Base-by-base conservation (phyloP, 306 rosid genomes). In the Lathyrus tuberosus region DNA sequence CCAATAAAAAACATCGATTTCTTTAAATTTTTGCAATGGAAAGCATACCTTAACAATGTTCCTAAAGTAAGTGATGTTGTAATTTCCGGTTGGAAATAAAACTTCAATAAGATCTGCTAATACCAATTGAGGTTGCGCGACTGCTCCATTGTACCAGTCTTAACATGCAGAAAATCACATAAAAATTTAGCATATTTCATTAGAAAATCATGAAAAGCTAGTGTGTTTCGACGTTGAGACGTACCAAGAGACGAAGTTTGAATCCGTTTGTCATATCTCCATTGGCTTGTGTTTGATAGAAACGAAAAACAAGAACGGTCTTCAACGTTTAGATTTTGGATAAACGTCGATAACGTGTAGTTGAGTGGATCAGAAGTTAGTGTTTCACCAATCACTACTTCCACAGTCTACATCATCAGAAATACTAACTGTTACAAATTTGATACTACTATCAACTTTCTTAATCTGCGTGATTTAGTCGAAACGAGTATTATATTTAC, bases 91-190 rank as follows among this genome's bases (percentile, higher is more conserved):
- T 46, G 96, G 91, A 77, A 88, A 88, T 63, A 90, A 63, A 72
- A 70, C 84, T 79, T 90, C 96, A 66, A 79, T 69, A 13, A 93
- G 82, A 86, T 93, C 97, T 69, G 91, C 98, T 80, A 93, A 62
- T n/a, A 80, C 97, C 83, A 93, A 49, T 53, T 93, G 97, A 51
- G 98, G 97, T 70, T 93, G 97, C 31, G 97, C 83, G n/a, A 90
- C 81, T 61, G 89, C 98, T 71, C 91, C 98, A 62, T 90, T 74
- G 18, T 82, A 80, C 96, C 97, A 90, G 62, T 90, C 96, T 93
- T 67, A 58, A 58, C 70, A 42, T n/a, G 62, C 52, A 38, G 24
- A 75, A 62, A 30, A 44, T 61, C 63, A 69, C 28, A 60, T 6
- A 37, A 18, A 66, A 8, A 8, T 59, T 33, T 8, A 59, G 14